Evolutionary conservation across 1,284 basidiomycete genomes (phyloP), one percentile per base, ranked within the genome.

Genomic region (Peniophora sp.): DNA sequence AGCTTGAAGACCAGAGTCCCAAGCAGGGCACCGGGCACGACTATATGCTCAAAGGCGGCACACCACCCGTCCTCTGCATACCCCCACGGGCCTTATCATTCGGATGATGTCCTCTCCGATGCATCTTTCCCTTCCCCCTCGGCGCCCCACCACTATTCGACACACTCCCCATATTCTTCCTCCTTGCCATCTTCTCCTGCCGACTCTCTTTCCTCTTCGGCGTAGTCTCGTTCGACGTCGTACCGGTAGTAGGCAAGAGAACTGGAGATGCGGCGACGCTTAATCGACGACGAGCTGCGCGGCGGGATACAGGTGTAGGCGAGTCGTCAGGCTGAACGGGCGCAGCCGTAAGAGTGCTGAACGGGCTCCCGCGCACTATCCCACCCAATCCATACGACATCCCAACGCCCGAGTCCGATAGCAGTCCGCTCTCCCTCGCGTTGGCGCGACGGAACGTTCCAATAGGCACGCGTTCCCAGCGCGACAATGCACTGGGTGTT

Each of bases 401-500:
- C 16, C 19, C 38, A 6, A 20, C n/a, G n/a, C n/a, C 38, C 32
- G 61, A 63, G 51, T 73, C 71, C 41, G 59, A 62, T 34, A 68
- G 57, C 39, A 63, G 58, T 23, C 65, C 65, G 9, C 63, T 68
- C 57, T 78, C 79, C 43, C 80, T 73, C 6, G 27, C 27, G 12
- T 12, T 32, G 12, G 79, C 82, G 49, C 83, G 78, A 22, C 85
- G 78, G 71, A 89, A 89, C 14, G 85, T 81, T 50, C 77, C 75
- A 52, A 88, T 81, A 9, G 86, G 83, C 48, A 89, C 79, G 50
- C 77, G 71, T 55, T 89, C 86, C 87, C 87, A 90, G 2, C 86
- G 73, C 50, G 67, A 78, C 22, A 86, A 68, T 52, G 61, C 68
- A 49, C 65, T 64, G 12, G 59, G 55, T 56, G 57, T 52, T 60